Evolutionary conservation across 495 filamentous ascomycete species (phyloP).

Genomic region (Tirmania nivea): DNA sequence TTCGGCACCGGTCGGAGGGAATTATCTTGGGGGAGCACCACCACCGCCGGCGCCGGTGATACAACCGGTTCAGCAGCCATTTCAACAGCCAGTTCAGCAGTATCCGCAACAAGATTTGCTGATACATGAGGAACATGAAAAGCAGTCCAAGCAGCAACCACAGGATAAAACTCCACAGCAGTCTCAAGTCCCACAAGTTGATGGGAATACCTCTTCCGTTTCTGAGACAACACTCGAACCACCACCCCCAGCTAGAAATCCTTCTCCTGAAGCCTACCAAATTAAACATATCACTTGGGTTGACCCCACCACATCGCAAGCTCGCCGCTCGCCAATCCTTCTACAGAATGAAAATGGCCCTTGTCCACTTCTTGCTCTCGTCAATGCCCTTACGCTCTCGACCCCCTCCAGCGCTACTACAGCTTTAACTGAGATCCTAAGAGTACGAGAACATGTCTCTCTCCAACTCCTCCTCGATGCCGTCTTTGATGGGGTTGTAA

Average conservation of each 20-base stretch:
- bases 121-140: conserved; percentile 6
- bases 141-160: background rate
- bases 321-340: conserved; percentile 48
- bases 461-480: conserved; percentile 66
- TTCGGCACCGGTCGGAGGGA: background rate
- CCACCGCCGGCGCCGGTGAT: background rate
- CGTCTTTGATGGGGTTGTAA: conserved; percentile 78
- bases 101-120: background rate
- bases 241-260: conserved; percentile 5
- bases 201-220: too few relatives aligned
- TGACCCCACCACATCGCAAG: conserved; percentile 1
- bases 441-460: conserved; percentile 67
- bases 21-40: background rate
- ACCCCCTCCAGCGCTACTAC: conserved; percentile 42
- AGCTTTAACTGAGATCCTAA: conserved; percentile 51
- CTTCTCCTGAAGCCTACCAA: conserved; percentile 16
- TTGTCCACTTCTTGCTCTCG: conserved; percentile 77
- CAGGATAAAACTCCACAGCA: background rate
- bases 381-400: conserved; percentile 73
- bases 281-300: conserved; percentile 18
- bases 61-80: background rate
- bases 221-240: background rate
- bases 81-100: background rate
- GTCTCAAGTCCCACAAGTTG: background rate
- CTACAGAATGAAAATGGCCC: conserved; percentile 87